These are phyloP conservation scores for Fusarium sp. DNA, from an alignment of 2,329 filamentous ascomycete genomes.

Conservation along the genomic window DNA sequence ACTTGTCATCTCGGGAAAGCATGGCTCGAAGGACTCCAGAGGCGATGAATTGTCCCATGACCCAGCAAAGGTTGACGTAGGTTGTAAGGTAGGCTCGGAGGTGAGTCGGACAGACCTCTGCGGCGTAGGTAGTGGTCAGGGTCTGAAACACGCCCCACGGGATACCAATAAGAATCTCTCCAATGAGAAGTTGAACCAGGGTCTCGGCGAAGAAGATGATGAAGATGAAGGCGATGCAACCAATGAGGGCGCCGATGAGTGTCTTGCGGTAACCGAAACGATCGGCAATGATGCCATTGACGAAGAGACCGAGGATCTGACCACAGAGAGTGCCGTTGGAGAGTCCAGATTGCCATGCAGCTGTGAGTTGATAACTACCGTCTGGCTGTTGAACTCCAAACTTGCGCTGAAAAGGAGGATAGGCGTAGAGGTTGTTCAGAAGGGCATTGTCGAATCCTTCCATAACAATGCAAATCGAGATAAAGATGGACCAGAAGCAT, in stretches of 20 bases:
- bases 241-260: conserved; percentile 54
- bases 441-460: conserved; percentile 55
- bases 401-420: conserved; percentile 50
- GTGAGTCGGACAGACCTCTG: conserved; percentile 57
- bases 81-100: conserved; percentile 61
- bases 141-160: conserved; percentile 61
- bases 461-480: conserved; percentile 53
- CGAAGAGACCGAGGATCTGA: conserved; percentile 61
- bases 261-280: conserved; percentile 59
- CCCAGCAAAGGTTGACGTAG: conserved; percentile 62
- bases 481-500: conserved; percentile 50
- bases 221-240: conserved; percentile 57
- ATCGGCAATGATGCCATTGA: conserved; percentile 61
- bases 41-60: conserved; percentile 59
- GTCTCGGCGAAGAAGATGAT: conserved; percentile 59
- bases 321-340: conserved; percentile 60
- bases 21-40: conserved; percentile 56
- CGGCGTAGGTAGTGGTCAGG: conserved; percentile 59
- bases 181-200: conserved; percentile 54
- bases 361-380: conserved; percentile 57
- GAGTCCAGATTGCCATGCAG: conserved; percentile 63
- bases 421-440: conserved; percentile 54
- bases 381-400: conserved; percentile 51
- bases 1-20: conserved; percentile 50
- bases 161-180: conserved; percentile 59